phyloP scores from a whole-genome alignment of 768 basidiomycete species.

The Candolleomyces aberdarensis region DNA sequence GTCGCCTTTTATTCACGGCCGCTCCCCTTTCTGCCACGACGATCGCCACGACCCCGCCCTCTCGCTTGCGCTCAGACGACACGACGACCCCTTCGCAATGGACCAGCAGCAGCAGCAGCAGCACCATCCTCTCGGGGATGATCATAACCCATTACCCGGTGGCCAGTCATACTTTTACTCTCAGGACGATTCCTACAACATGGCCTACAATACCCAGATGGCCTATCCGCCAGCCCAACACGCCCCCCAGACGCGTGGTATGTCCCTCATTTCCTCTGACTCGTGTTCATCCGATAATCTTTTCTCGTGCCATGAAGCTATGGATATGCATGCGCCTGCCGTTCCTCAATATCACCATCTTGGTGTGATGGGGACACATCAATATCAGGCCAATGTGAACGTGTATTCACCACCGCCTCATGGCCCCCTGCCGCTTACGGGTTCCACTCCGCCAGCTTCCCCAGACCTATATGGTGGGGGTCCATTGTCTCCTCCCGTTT shows the following conservation, averaged over 20 bases:
- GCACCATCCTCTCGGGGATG: conserved; percentile 43
- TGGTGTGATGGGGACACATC: conserved; percentile 66
- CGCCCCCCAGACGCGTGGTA: conserved; percentile 74
- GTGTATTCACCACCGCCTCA: conserved; percentile 69
- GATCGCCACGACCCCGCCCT: conserved; percentile 20
- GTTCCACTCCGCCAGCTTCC: conserved; percentile 73
- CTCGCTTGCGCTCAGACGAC: conserved; percentile 23
- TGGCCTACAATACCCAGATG: conserved; percentile 55
- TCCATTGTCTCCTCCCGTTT: conserved; percentile 79
- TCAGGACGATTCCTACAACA: conserved; percentile 49
- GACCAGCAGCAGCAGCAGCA: conserved; percentile 39
- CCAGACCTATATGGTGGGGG: conserved; percentile 58
- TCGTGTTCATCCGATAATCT: conserved; percentile 67
- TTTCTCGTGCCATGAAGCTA: conserved; percentile 53
- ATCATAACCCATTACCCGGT: conserved; percentile 41
- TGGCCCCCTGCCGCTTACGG: conserved; percentile 61
- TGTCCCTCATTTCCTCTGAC: conserved; percentile 43
- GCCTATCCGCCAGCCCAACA: conserved; percentile 52
- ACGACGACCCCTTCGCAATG: conserved; percentile 37
- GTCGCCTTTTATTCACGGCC: conserved; percentile 30
- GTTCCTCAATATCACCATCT: conserved; percentile 50
- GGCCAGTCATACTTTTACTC: conserved; percentile 46
- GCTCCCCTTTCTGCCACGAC: conserved; percentile 19
- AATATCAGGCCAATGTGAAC: conserved; percentile 47
- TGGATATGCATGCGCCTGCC: conserved; percentile 60